A percentile compares a stretch with the other conserved stretches of the same genome.
These are phyloP conservation scores for Solanum chilense DNA, from an alignment of 257 asterid species.

Conservation along the genomic window DNA sequence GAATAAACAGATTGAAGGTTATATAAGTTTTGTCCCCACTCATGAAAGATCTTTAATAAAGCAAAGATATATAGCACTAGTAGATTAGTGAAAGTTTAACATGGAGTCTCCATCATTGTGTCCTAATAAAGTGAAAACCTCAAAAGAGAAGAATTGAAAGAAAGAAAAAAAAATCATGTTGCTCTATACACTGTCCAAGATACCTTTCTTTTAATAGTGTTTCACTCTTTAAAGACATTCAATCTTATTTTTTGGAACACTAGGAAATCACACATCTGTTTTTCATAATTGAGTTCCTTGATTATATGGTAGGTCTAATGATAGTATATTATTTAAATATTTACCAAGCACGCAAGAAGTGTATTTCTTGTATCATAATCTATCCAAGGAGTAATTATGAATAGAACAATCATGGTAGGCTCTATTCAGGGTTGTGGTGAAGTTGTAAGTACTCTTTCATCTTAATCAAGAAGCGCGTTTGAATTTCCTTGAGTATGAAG, in stretches of 20 bases:
- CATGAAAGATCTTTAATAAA: background rate
- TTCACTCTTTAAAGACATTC: background rate
- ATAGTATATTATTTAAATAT: background rate
- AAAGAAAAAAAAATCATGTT: background rate
- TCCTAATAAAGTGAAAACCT: slow-evolving; percentile 2
- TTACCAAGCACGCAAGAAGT: background rate
- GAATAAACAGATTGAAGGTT: background rate
- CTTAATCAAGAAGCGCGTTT: no score
- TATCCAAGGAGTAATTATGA: background rate
- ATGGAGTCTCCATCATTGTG: background rate
- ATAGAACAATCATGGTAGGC: background rate
- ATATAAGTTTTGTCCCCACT: background rate
- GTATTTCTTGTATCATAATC: background rate
- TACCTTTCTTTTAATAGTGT: background rate
- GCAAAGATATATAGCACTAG: background rate
- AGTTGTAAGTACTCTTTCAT: no score
- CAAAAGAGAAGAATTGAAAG: background rate
- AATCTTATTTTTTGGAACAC: background rate
- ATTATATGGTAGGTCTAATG: background rate
- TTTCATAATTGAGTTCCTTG: background rate
- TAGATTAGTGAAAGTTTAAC: background rate
- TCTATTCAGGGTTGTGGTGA: no score
- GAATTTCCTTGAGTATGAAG: no score
- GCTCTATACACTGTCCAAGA: background rate
- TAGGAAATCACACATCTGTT: background rate